Evolutionary conservation across 23 red algal species (phyloP).

Genomic region (Chondrus crispus): DNA sequence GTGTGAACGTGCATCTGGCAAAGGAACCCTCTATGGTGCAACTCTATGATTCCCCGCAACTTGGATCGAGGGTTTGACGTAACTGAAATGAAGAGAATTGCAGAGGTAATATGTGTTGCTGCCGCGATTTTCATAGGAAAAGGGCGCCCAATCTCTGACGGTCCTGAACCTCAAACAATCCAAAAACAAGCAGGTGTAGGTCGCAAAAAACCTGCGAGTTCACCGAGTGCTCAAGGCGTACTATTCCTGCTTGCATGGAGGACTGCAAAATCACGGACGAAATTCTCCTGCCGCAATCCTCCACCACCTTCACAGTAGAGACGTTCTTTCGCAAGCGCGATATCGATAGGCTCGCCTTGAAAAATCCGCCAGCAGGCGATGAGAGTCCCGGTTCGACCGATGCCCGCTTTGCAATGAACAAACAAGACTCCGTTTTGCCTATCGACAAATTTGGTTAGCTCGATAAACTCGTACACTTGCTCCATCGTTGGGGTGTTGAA

Average conservation of each 20-base stretch:
- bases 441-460: neutral
- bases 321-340: constrained; percentile 49
- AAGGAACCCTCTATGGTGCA: constrained; percentile 25
- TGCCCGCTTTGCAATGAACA: constrained; percentile 81
- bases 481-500: constrained; percentile 69
- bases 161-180: neutral
- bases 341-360: constrained; percentile 59
- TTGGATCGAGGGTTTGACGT: neutral
- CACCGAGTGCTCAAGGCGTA: neutral
- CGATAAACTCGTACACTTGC: constrained; percentile 49
- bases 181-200: neutral
- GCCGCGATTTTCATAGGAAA: neutral
- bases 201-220: neutral
- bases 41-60: constrained; percentile 27
- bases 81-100: neutral
- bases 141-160: neutral
- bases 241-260: neutral
- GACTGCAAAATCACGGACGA: constrained; percentile 67
- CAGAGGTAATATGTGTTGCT: neutral
- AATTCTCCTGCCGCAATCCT: constrained; percentile 70
- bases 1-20: constrained; percentile 39
- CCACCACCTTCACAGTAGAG: constrained; percentile 72
- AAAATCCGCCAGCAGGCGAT: constrained; percentile 82
- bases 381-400: constrained; percentile 77
- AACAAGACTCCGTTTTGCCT: constrained; percentile 15